Percentiles rank a stretch among this genome's conserved stretches.
phyloP scores from a whole-genome alignment of 2,329 filamentous ascomycete species.

The Parafenestella ontariensis region DNA sequence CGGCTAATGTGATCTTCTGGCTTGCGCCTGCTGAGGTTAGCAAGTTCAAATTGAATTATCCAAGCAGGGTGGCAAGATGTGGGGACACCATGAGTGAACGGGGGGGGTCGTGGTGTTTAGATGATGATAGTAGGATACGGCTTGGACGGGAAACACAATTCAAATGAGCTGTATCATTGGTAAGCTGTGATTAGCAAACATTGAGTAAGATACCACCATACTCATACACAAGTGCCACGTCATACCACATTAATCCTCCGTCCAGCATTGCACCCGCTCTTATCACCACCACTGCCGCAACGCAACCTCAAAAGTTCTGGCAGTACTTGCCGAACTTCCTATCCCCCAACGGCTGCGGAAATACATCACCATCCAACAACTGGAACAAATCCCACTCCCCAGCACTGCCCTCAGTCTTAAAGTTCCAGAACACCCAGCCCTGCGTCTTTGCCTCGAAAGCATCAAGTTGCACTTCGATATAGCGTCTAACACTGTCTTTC shows the following conservation, averaged over 20 bases:
- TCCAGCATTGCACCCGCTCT: background rate
- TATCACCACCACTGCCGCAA: background rate
- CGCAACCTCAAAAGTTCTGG: slow-evolving; percentile 19
- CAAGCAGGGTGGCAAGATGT: no score
- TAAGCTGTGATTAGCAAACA: background rate
- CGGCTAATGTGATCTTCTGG: no score
- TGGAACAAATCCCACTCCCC: slow-evolving; percentile 63
- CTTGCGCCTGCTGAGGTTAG: no score
- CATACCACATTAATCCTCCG: background rate
- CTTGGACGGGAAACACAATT: no score
- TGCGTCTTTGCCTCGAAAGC: slow-evolving; percentile 58
- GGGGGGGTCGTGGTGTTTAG: no score
- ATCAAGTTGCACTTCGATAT: slow-evolving; percentile 63
- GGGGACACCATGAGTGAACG: no score
- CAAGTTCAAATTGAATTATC: no score
- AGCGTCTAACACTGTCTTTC: slow-evolving; percentile 57
- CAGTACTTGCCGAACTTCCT: slow-evolving; percentile 41
- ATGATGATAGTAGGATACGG: background rate
- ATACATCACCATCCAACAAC: slow-evolving; percentile 58
- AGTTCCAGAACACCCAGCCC: slow-evolving; percentile 66
- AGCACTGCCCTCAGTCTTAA: slow-evolving; percentile 60
- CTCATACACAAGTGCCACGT: background rate
- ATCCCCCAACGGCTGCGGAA: slow-evolving; percentile 50
- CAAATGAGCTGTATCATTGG: background rate
- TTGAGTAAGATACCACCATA: background rate